phyloP scores from a whole-genome alignment of 164 flowering plant genomes.

The Litsea cubeba region DNA sequence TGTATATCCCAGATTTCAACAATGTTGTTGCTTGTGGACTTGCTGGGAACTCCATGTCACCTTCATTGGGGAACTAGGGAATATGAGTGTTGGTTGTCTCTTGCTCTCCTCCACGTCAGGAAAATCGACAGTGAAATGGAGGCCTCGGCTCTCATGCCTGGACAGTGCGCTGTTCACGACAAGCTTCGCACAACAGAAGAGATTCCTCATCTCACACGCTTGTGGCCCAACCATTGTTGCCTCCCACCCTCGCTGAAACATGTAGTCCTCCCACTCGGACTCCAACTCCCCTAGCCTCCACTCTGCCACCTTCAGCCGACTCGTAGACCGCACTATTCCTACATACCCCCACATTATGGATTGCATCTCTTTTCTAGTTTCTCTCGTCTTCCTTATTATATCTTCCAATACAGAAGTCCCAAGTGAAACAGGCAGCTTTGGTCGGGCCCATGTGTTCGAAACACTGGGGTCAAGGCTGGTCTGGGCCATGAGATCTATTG shows the following conservation, averaged over 20 bases:
- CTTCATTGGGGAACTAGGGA: slow-evolving; percentile 51
- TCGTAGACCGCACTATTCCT: slow-evolving; percentile 84
- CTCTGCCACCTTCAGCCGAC: slow-evolving; percentile 63
- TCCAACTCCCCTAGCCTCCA: slow-evolving; percentile 62
- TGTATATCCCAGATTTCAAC: slow-evolving; percentile 1
- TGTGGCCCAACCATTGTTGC: slow-evolving; percentile 80
- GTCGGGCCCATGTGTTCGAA: slow-evolving; percentile 52
- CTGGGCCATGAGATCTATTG: slow-evolving; percentile 57
- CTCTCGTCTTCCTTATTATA: slow-evolving; percentile 39
- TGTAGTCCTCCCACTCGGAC: slow-evolving; percentile 68
- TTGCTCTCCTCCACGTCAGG: slow-evolving; percentile 80
- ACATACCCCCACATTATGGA: slow-evolving; percentile 87
- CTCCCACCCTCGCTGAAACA: slow-evolving; percentile 76
- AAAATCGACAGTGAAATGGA: slow-evolving; percentile 83
- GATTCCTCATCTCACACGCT: slow-evolving; percentile 92
- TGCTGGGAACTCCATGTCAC: slow-evolving; percentile 84
- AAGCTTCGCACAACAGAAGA: slow-evolving; percentile 85
- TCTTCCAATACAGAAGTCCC: slow-evolving; percentile 27
- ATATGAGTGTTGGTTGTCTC: slow-evolving; percentile 81
- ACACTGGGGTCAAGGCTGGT: slow-evolving; percentile 26
- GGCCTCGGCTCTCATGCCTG: slow-evolving; percentile 95
- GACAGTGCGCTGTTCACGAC: slow-evolving; percentile 90
- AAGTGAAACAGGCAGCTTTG: slow-evolving; percentile 51
- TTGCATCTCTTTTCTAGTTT: slow-evolving; percentile 62
- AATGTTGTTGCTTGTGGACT: slow-evolving; percentile 45